A percentile compares a stretch with the other conserved stretches of the same genome.
Evolutionary conservation across 768 basidiomycete species (phyloP).

Genomic region (Fomitopsis pulvina): DNA sequence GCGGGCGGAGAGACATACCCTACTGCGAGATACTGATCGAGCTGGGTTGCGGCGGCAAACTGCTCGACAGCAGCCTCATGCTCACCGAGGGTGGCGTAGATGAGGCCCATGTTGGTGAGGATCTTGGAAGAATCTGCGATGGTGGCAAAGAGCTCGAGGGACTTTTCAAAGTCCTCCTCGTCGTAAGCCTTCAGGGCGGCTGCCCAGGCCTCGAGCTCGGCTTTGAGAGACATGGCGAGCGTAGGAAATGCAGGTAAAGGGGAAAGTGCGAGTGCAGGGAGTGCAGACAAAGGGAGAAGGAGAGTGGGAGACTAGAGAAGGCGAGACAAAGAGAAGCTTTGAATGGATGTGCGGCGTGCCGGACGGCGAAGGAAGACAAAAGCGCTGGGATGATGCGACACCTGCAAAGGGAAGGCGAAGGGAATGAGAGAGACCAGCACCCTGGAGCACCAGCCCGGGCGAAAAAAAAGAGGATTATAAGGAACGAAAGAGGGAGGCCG

Average conservation of each 20-base stretch:
- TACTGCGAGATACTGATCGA: slow-evolving; percentile 85
- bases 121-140: slow-evolving; percentile 90
- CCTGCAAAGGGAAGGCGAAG: not conserved
- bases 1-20: slow-evolving; percentile 50
- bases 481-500: slow-evolving; percentile 11
- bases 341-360: too few relatives aligned
- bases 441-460: slow-evolving; percentile 12
- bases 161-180: slow-evolving; percentile 67
- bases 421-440: slow-evolving; percentile 1
- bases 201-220: slow-evolving; percentile 79
- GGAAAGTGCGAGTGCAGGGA: not conserved
- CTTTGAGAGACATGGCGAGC: slow-evolving; percentile 33
- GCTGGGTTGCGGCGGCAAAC: slow-evolving; percentile 67
- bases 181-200: slow-evolving; percentile 88
- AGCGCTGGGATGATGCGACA: slow-evolving; percentile 2
- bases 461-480: slow-evolving; percentile 13
- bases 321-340: not conserved
- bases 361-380: not conserved
- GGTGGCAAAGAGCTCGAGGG: slow-evolving; percentile 69
- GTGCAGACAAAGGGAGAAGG: not conserved
- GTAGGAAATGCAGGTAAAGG: not conserved
- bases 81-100: slow-evolving; percentile 87
- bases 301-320: not conserved
- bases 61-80: slow-evolving; percentile 80
- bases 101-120: slow-evolving; percentile 87